Evolutionary conservation across 805 yeast genomes (phyloP), one percentile per base, ranked within the genome.

Genomic region (Wickerhamomyces subpelliculosus): DNA sequence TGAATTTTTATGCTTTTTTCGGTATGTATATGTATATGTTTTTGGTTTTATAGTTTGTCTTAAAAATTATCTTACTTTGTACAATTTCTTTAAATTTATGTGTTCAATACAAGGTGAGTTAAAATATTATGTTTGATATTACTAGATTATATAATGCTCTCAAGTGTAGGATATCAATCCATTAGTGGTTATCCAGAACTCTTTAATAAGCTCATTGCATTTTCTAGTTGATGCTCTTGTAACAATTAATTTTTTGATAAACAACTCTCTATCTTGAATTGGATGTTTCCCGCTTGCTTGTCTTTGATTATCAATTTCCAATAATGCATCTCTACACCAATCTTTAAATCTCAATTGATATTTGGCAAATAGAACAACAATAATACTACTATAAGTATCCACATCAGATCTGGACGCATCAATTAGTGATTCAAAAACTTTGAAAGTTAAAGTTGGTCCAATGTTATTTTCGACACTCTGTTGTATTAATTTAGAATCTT

Each of bases 151-250:
- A 22, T 8, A 22, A 22, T 22, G 24, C 12, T 13, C 14, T 17
- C 23, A 29, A 6, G 21, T 29, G 14, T 42, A 40, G 34, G 55
- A 49, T 5, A 68, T 57, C 37, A 77, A 55, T 1, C 82, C 80
- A 44, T 80, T 81, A 19, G 68, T 64, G 22, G 70, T 67, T 18
- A 80, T 58, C 89, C 89, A 83, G 58, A 80, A 78, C 36, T 70
- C 73, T 40, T 77, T 72, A 11, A 83, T 61, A 1, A 78, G 65
- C 17, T 70, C 77, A 35, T 75, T 70, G 3, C 81, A 78, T 28
- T 70, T 70, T 46, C 86, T 63, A 5, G 41, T 30, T 29, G 74
- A 74, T 2, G 89, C 89, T 49, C 87, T 69, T 1, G 87, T 80
- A 2, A 79, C 42, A 57, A 76, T 51, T 23, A 83, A 47, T 51